A percentile compares a stretch with the other conserved stretches of the same genome.
Evolutionary conservation across 148 eudicot species (phyloP).

Genomic region (Hydrangea macrophylla): DNA sequence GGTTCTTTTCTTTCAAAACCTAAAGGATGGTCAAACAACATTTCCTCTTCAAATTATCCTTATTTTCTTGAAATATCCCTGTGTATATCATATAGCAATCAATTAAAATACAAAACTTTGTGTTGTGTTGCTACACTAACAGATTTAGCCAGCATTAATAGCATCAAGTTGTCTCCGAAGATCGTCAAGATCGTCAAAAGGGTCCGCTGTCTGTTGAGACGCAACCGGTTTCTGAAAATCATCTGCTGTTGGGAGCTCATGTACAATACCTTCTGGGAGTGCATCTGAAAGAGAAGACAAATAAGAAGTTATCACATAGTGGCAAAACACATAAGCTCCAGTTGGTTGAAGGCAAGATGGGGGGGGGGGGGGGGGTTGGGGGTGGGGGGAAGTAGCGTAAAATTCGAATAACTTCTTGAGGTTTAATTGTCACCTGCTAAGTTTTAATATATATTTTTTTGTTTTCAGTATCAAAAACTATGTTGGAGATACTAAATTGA

Average conservation of each 20-base stretch:
- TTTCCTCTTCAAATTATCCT: too few relatives aligned
- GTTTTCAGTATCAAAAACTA: too few relatives aligned
- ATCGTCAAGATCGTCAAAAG: conserved; percentile 77
- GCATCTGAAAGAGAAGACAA: conserved; percentile 34
- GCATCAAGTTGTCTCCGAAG: conserved; percentile 77
- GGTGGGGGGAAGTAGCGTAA: neutral
- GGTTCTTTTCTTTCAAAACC: too few relatives aligned
- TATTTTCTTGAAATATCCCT: too few relatives aligned
- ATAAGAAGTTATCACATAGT: neutral
- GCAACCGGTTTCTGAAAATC: conserved; percentile 30
- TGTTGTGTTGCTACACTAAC: neutral
- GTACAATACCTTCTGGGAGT: conserved; percentile 77
- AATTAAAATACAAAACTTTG: neutral
- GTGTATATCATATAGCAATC: too few relatives aligned
- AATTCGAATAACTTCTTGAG: neutral
- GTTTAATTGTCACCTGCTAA: too few relatives aligned
- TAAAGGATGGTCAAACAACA: too few relatives aligned
- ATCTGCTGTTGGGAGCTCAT: conserved; percentile 80
- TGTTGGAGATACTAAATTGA: neutral
- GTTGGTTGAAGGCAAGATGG: neutral
- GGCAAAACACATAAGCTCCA: neutral
- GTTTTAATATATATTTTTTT: too few relatives aligned
- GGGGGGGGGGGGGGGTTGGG: too few relatives aligned
- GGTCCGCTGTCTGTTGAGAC: conserved; percentile 30
- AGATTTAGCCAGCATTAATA: conserved; percentile 51